Percentiles rank a stretch among this genome's conserved stretches.
phyloP scores from a whole-genome alignment of 2,329 filamentous ascomycete species.

The Talaromyces sp. region DNA sequence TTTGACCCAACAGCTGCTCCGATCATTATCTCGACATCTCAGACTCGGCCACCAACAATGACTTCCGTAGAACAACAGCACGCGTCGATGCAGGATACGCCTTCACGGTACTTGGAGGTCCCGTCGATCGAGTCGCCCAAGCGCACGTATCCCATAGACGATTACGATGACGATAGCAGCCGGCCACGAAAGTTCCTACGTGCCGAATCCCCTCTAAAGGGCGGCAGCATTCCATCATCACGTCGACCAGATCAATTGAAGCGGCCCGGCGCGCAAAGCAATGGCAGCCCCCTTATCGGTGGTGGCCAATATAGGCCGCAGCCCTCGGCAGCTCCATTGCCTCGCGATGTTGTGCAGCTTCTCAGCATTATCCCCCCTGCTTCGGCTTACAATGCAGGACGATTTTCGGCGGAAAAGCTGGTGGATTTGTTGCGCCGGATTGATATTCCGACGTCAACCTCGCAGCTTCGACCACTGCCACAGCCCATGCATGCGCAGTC shows the following conservation, averaged over 20 bases:
- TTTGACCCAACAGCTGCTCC: conserved; percentile 82
- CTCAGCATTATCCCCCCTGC: conserved; percentile 71
- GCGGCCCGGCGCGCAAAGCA: conserved; percentile 34
- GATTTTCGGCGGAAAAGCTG: conserved; percentile 67
- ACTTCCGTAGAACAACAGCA: conserved; percentile 21
- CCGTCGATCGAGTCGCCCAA: conserved; percentile 43
- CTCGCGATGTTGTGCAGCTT: conserved; percentile 59
- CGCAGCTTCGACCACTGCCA: conserved; percentile 33
- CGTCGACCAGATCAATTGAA: conserved; percentile 75
- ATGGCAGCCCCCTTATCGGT: conserved; percentile 19
- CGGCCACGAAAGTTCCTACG: conserved; percentile 82
- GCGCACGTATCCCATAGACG: conserved; percentile 61
- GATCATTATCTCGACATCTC: conserved; percentile 77
- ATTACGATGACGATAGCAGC: conserved; percentile 65
- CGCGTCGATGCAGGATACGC: conserved; percentile 30
- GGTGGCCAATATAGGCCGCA: conserved; percentile 46
- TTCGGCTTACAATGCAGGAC: conserved; percentile 65
- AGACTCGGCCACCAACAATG: conserved; percentile 63
- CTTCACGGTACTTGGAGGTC: conserved; percentile 30
- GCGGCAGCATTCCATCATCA: conserved; percentile 69
- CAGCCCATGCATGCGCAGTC: conserved; percentile 27
- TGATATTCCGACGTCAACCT: conserved; percentile 55
- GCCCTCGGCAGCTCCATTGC: conserved; percentile 60
- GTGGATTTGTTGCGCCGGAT: conserved; percentile 68
- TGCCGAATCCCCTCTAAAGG: conserved; percentile 89